These are phyloP conservation scores for Nadsonia commutata DNA, from an alignment of 1,139 yeast species.

Conservation along the genomic window DNA sequence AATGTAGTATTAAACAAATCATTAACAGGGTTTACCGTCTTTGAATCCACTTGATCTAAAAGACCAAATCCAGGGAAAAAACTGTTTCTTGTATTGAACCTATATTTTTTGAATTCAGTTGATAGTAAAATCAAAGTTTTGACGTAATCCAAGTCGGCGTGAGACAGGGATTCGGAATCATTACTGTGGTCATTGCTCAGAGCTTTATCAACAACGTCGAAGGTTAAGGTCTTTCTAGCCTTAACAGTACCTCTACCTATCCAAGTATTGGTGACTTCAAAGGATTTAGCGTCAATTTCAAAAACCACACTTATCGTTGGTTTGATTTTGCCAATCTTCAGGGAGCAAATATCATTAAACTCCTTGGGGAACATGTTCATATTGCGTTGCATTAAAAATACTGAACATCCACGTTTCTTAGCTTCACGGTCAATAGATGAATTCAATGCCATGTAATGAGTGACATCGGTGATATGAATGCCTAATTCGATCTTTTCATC, in stretches of 20 bases:
- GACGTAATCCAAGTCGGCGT: conserved; percentile 52
- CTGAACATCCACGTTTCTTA: conserved; percentile 80
- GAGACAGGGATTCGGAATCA: conserved; percentile 13
- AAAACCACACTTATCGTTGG: conserved; percentile 72
- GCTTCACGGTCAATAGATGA: conserved; percentile 77
- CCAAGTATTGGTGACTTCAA: conserved; percentile 64
- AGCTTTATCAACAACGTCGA: conserved; percentile 17
- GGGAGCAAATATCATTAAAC: conserved; percentile 46
- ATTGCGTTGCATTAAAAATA: conserved; percentile 70
- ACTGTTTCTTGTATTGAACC: conserved; percentile 29
- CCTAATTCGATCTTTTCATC: conserved; percentile 54
- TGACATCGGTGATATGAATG: conserved; percentile 69
- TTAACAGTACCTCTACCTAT: conserved; percentile 59
- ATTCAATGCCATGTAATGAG: conserved; percentile 56
- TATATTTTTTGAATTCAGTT: conserved; percentile 56
- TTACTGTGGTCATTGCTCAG: conserved; percentile 18
- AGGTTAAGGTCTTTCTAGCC: conserved; percentile 25
- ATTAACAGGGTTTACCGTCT: conserved; percentile 47
- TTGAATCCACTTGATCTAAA: conserved; percentile 76
- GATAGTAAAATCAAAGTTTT: conserved; percentile 53
- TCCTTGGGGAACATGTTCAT: conserved; percentile 56
- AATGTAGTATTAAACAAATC: conserved; percentile 55
- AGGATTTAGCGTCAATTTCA: conserved; percentile 59
- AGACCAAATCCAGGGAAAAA: conserved; percentile 43
- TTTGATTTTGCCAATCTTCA: conserved; percentile 43